These are phyloP conservation scores for Lecanicillium sp. DNA, from an alignment of 2,329 filamentous ascomycete species.

Conservation along the genomic window DNA sequence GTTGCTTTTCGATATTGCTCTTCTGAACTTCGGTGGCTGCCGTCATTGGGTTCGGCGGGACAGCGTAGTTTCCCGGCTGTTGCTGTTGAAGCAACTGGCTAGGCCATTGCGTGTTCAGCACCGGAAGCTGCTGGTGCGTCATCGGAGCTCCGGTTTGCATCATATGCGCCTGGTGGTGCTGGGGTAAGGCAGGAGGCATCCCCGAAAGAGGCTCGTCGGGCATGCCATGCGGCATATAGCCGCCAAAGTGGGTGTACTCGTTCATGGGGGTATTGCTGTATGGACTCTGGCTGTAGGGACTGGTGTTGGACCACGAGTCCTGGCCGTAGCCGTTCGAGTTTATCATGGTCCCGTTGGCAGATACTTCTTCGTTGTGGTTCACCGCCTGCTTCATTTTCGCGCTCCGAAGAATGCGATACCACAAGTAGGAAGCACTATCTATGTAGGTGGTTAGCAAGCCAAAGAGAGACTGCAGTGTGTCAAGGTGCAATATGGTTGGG, in stretches of 20 bases:
- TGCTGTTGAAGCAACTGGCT: conserved; percentile 73
- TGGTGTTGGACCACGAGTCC: conserved; percentile 52
- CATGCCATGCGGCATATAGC: conserved; percentile 50
- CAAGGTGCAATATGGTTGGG: no score
- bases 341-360: conserved; percentile 23
- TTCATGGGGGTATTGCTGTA: conserved; percentile 49
- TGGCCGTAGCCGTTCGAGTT: conserved; percentile 13
- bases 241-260: conserved; percentile 55
- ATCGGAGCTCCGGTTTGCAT: conserved; percentile 34
- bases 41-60: conserved; percentile 54
- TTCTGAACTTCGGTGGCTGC: conserved; percentile 43
- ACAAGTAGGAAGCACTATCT: no score
- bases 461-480: no score
- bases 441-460: no score
- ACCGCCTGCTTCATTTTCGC: conserved; percentile 29
- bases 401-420: no score
- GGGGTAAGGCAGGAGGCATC: conserved; percentile 52
- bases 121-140: conserved; percentile 49
- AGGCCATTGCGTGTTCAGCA: conserved; percentile 71
- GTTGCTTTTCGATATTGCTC: conserved; percentile 50
- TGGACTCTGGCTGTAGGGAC: conserved; percentile 57
- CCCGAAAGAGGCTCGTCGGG: conserved; percentile 44
- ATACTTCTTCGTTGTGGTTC: conserved; percentile 26
- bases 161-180: conserved; percentile 37
- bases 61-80: conserved; percentile 44